These are phyloP conservation scores for Botrytis byssoidea DNA, from an alignment of 2,329 filamentous ascomycete genomes.

Conservation along the genomic window DNA sequence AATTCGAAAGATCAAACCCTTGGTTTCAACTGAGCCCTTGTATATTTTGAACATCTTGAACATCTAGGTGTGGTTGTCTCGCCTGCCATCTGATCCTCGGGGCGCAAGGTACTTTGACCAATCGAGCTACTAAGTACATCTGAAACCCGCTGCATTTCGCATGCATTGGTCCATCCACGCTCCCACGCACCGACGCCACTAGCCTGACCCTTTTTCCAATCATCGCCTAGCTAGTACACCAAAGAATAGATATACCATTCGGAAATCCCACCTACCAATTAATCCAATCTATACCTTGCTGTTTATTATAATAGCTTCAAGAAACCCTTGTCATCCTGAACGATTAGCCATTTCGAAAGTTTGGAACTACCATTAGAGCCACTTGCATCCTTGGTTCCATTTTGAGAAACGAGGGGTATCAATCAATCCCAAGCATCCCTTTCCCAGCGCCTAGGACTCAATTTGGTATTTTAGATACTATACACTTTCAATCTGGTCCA, in stretches of 20 bases:
- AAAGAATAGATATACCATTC: slow-evolving; percentile 5
- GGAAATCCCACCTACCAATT: neutral
- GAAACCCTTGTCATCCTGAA: slow-evolving; percentile 15
- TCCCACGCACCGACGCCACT: slow-evolving; percentile 8
- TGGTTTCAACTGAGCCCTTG: slow-evolving; percentile 18
- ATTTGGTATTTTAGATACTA: slow-evolving; percentile 4
- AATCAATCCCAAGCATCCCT: slow-evolving; percentile 22
- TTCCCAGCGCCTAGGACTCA: slow-evolving; percentile 19
- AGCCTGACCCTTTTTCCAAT: slow-evolving; percentile 17
- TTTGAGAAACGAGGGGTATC: slow-evolving; percentile 20
- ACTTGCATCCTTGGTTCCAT: slow-evolving; percentile 21
- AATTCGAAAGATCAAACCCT: neutral
- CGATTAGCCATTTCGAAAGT: slow-evolving; percentile 7
- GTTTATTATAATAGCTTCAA: slow-evolving; percentile 4
- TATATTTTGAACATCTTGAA: neutral
- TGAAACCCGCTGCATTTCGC: slow-evolving; percentile 19
- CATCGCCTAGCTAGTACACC: neutral
- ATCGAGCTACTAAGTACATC: slow-evolving; percentile 7
- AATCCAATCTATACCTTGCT: slow-evolving; percentile 4
- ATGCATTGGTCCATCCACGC: slow-evolving; percentile 16
- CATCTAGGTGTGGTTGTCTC: slow-evolving; percentile 14
- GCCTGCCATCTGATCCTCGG: slow-evolving; percentile 21
- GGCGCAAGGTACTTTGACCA: slow-evolving; percentile 14
- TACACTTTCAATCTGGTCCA: slow-evolving; percentile 11
- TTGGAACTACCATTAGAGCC: slow-evolving; percentile 10